Conservation (phyloP, 1,284 basidiomycete genomes). For the Leccinum fallax region DNA sequence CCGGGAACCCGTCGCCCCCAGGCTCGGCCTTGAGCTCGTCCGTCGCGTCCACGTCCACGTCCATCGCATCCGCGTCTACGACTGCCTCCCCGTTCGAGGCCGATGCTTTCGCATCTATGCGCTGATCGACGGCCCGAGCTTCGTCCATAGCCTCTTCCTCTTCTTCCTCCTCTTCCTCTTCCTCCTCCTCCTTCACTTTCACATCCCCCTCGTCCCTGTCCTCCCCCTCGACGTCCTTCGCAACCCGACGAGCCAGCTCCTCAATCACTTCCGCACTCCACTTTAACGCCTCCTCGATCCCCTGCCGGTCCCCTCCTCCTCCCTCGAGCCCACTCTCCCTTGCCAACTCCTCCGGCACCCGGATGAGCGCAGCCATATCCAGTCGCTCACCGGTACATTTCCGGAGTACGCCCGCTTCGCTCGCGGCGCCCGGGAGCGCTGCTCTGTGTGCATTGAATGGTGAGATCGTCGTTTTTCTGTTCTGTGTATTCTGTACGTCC, state of each 20-base stretch:
- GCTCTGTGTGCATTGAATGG: constrained; percentile 13
- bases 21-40: constrained; percentile 1
- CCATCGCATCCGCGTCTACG: constrained; percentile 22
- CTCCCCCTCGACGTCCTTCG: constrained; percentile 23
- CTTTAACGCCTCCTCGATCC: constrained; percentile 36
- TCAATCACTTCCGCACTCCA: constrained; percentile 26
- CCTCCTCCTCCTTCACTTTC: constrained; percentile 29
- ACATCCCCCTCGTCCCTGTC: constrained; percentile 44
- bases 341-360: constrained; percentile 61
- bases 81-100: constrained; percentile 12
- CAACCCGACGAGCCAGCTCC: constrained; percentile 21
- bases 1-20: not conserved
- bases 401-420: constrained; percentile 45
- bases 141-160: constrained; percentile 1
- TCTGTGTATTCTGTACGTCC: not conserved
- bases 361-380: constrained; percentile 69
- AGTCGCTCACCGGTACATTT: constrained; percentile 52
- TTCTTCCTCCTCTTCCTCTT: not conserved
- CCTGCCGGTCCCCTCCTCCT: constrained; percentile 19
- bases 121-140: not conserved
- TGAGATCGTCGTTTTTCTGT: not conserved
- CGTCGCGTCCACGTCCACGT: constrained; percentile 21
- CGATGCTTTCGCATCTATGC: not conserved
- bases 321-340: constrained; percentile 49
- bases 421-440: constrained; percentile 40